phyloP scores from a whole-genome alignment of 2,329 filamentous ascomycete species.

The Talaromyces sp. region DNA sequence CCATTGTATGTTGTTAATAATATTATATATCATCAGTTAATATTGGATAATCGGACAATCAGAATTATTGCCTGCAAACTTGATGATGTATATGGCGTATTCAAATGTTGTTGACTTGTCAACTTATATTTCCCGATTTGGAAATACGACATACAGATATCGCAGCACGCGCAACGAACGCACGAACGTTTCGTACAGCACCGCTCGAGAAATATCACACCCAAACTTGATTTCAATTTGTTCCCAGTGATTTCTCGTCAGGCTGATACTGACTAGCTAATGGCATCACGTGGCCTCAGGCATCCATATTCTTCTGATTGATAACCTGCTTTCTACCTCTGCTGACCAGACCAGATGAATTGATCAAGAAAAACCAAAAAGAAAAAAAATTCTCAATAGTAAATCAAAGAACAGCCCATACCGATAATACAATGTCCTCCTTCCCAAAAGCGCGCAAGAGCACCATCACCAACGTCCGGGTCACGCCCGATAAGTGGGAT shows the following conservation, averaged over 20 bases:
- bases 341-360: not conserved
- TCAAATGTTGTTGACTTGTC: too few relatives aligned
- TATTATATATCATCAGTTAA: not conserved
- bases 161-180: not conserved
- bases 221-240: not conserved
- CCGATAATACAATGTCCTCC: slow-evolving; percentile 9
- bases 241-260: not conserved
- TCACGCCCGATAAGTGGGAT: slow-evolving; percentile 14
- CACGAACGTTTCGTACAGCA: not conserved
- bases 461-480: slow-evolving; percentile 12
- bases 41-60: not conserved
- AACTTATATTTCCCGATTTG: not conserved
- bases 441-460: slow-evolving; percentile 14
- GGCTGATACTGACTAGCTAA: not conserved
- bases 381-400: not conserved
- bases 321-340: not conserved
- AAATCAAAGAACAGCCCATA: not conserved
- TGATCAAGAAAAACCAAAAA: not conserved
- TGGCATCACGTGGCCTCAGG: not conserved
- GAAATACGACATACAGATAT: not conserved
- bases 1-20: not conserved
- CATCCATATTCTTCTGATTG: not conserved
- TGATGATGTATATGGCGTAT: not conserved
- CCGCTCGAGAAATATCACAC: too few relatives aligned
- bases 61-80: not conserved